Evolutionary conservation across 2,329 filamentous ascomycete genomes (phyloP).

Genomic region (Nakataea oryzae): DNA sequence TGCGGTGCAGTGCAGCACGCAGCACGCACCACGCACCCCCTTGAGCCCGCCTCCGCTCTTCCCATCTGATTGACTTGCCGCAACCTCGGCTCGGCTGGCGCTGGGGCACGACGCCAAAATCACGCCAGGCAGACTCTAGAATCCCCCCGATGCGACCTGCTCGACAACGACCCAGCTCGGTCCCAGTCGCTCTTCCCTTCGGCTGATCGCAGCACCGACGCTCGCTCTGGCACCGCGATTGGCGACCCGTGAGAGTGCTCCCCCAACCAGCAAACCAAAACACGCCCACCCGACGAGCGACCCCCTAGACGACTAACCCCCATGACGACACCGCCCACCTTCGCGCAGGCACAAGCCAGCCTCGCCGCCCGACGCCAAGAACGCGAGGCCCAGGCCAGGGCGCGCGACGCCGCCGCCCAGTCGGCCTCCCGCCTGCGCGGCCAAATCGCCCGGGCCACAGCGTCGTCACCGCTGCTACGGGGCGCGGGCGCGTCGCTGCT

Average conservation of each 20-base stretch:
- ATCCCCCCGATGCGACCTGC: background rate
- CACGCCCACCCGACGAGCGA: background rate
- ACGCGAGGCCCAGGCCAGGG: conserved; percentile 56
- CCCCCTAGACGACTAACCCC: background rate
- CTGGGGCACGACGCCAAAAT: background rate
- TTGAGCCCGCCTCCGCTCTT: background rate
- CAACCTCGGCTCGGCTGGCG: background rate
- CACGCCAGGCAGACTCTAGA: background rate
- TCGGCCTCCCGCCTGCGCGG: conserved; percentile 23
- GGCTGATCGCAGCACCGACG: background rate
- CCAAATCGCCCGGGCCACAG: conserved; percentile 41
- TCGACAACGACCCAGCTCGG: background rate
- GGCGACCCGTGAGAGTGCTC: background rate
- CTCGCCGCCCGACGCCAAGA: conserved; percentile 70
- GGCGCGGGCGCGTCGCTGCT: conserved; percentile 45
- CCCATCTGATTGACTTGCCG: background rate
- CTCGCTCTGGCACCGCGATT: background rate
- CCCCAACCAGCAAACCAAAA: background rate
- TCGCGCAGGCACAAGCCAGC: conserved; percentile 81
- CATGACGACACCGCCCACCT: conserved; percentile 36
- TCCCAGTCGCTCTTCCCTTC: background rate
- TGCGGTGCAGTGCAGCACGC: too few species aligned
- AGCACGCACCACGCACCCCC: background rate
- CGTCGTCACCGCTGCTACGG: conserved; percentile 42
- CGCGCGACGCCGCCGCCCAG: conserved; percentile 36